phyloP scores from a whole-genome alignment of 2,329 filamentous ascomycete species.

The Monosporascus sp. region DNA sequence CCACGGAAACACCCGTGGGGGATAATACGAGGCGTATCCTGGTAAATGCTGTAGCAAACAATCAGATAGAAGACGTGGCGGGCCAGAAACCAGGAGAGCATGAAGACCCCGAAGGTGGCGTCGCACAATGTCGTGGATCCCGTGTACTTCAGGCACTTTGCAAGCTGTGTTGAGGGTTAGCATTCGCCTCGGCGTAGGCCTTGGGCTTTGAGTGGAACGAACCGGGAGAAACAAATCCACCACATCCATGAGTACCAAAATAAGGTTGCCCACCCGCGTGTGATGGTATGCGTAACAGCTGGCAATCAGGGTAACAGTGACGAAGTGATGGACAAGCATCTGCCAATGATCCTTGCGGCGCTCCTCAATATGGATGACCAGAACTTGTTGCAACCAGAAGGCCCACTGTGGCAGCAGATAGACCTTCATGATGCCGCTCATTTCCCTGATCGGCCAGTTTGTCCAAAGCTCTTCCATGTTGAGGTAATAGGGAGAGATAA shows the following conservation, averaged over 20 bases:
- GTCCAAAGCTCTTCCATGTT: conserved; percentile 76
- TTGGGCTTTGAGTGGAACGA: conserved; percentile 28
- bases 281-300: conserved; percentile 82
- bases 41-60: conserved; percentile 78
- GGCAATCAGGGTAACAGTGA: conserved; percentile 76
- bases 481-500: conserved; percentile 70
- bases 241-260: conserved; percentile 88
- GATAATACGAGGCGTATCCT: conserved; percentile 57
- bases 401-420: conserved; percentile 88
- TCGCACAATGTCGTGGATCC: conserved; percentile 74
- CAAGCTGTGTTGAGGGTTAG: conserved; percentile 48
- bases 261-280: conserved; percentile 81
- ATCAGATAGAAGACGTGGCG: conserved; percentile 76
- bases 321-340: conserved; percentile 92
- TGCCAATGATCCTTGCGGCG: conserved; percentile 91
- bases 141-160: conserved; percentile 91
- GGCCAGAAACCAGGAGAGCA: conserved; percentile 75
- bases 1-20: conserved; percentile 67
- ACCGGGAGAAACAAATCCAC: conserved; percentile 86
- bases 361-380: conserved; percentile 93
- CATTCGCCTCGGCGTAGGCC: neutral
- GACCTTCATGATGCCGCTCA: conserved; percentile 70
- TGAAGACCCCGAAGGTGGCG: conserved; percentile 76
- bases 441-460: conserved; percentile 74
- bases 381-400: conserved; percentile 91